A percentile compares a stretch with the other conserved stretches of the same genome.
phyloP scores from a whole-genome alignment of 192 early-diverging fungal genomes.

The Chytriomyces sp. region DNA sequence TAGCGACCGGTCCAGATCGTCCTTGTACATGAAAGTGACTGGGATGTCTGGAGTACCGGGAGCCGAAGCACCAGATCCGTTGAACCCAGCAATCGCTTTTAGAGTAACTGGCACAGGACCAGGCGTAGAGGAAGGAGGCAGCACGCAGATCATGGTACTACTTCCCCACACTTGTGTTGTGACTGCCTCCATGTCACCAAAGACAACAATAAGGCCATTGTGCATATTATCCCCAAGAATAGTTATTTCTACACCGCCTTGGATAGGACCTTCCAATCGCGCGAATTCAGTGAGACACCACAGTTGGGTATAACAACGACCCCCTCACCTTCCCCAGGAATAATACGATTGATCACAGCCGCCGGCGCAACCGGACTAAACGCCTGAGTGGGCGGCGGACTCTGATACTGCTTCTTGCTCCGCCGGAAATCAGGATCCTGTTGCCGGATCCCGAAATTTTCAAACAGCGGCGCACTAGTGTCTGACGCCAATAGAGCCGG shows the following conservation, averaged over 20 bases:
- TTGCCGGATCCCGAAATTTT: slow-evolving; percentile 27
- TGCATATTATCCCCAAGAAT: slow-evolving; percentile 82
- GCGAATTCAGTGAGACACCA: background rate
- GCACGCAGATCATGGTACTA: slow-evolving; percentile 77
- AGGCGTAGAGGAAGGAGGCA: slow-evolving; percentile 74
- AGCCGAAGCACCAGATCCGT: background rate
- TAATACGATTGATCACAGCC: slow-evolving; percentile 69
- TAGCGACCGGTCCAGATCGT: slow-evolving; percentile 83
- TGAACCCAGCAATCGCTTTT: slow-evolving; percentile 36
- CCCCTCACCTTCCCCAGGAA: slow-evolving; percentile 65
- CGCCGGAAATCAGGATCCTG: background rate
- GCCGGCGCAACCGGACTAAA: background rate
- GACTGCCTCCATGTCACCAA: slow-evolving; percentile 75
- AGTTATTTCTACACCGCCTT: slow-evolving; percentile 84
- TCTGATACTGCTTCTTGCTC: slow-evolving; percentile 13
- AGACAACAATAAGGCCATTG: slow-evolving; percentile 72
- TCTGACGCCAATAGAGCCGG: slow-evolving; percentile 23
- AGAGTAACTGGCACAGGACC: slow-evolving; percentile 68
- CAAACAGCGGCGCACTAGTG: slow-evolving; percentile 25
- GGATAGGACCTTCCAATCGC: slow-evolving; percentile 60
- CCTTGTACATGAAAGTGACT: slow-evolving; percentile 54
- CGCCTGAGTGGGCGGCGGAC: background rate
- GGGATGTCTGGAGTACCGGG: slow-evolving; percentile 12
- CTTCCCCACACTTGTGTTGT: slow-evolving; percentile 78
- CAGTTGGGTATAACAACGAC: background rate